Evolutionary conservation across 257 asterid species (phyloP).

Genomic region (Striga asiatica): DNA sequence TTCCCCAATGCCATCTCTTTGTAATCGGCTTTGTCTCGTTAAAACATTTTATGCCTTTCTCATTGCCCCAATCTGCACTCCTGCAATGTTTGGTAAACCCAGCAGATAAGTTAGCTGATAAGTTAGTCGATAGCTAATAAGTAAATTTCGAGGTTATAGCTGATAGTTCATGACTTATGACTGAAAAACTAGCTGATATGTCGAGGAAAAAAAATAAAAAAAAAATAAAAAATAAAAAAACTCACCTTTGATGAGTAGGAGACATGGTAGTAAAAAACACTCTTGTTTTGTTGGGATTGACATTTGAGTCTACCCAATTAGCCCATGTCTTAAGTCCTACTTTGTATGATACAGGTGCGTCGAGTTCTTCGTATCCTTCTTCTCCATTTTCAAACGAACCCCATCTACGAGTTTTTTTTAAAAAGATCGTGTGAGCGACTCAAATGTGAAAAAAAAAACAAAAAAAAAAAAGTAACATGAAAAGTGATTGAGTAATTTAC

Average conservation of each 20-base stretch:
- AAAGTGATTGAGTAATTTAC: no score
- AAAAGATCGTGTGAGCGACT: background rate
- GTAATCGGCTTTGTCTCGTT: conserved; percentile 69
- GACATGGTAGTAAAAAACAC: conserved; percentile 94
- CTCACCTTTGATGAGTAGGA: conserved; percentile 74
- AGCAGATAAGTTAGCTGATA: background rate
- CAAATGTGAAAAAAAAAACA: background rate
- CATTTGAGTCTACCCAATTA: conserved; percentile 80
- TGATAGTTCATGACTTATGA: no score
- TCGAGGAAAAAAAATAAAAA: no score
- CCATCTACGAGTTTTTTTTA: conserved; percentile 46
- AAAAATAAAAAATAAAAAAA: no score
- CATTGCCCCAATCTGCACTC: conserved; percentile 78
- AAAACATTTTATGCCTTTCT: conserved; percentile 67
- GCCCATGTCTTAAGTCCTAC: conserved; percentile 90
- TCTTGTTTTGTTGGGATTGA: conserved; percentile 59
- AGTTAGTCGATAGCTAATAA: background rate
- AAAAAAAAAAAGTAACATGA: no score
- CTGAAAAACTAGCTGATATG: no score
- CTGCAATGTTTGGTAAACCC: conserved; percentile 30
- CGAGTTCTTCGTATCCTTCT: conserved; percentile 70
- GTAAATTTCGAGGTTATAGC: no score
- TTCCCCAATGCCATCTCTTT: conserved; percentile 70
- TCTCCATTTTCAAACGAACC: conserved; percentile 81
- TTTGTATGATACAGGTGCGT: conserved; percentile 54